Evolutionary conservation across 352 stramenopile genomes (phyloP).

Genomic region (Globisporangium camurandrum): DNA sequence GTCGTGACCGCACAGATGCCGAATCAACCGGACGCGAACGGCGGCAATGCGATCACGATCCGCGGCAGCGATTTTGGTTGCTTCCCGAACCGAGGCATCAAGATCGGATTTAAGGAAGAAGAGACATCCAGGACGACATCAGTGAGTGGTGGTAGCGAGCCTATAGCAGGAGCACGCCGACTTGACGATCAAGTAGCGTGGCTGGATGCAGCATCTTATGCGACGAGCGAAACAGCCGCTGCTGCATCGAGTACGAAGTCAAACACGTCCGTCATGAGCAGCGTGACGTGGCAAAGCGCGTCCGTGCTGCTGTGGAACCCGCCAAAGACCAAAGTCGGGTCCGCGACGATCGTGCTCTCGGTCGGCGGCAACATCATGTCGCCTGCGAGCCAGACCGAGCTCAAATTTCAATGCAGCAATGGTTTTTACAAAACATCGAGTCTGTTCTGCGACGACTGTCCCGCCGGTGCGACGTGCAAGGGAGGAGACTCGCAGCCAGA

Average conservation of each 20-base stretch:
- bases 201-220: not conserved
- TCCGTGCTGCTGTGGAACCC: conserved; percentile 45
- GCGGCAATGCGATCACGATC: conserved; percentile 50
- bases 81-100: conserved; percentile 48
- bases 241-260: not conserved
- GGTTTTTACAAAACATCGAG: conserved; percentile 41
- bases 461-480: conserved; percentile 34
- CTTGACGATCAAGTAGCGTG: not conserved
- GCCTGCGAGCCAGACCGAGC: conserved; percentile 41
- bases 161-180: no score
- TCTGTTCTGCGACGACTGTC: conserved; percentile 44
- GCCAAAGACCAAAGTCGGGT: conserved; percentile 47
- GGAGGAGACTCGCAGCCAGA: conserved; percentile 40
- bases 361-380: conserved; percentile 57
- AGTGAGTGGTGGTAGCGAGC: no score
- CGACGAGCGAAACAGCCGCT: conserved; percentile 1
- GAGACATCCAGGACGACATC: not conserved
- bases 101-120: conserved; percentile 31
- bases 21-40: conserved; percentile 58
- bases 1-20: conserved; percentile 49
- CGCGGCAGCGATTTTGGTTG: conserved; percentile 56
- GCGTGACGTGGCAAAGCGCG: conserved; percentile 40
- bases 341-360: conserved; percentile 42
- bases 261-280: conserved; percentile 10
- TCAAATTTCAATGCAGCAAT: conserved; percentile 55